Evolutionary conservation across 352 stramenopile genomes (phyloP), one percentile per base, ranked within the genome.

Genomic region (Globisporangium canariense): DNA sequence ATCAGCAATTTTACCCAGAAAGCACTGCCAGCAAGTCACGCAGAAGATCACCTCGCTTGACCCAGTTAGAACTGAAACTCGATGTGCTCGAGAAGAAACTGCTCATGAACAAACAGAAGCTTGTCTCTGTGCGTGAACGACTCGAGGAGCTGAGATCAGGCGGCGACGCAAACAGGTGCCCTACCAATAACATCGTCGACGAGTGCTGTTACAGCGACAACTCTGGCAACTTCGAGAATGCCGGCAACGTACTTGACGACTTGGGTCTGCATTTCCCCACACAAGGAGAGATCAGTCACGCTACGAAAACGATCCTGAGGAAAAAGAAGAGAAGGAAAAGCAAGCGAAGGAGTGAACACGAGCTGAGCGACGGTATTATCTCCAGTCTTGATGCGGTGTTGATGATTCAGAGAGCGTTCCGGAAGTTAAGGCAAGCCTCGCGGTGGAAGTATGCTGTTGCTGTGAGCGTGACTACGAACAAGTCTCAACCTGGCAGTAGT

Each of bases 71-170:
- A 22, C 5, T 30, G 32, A 58, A 58, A n/a, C 16, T 58, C 13
- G n/a, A 11, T 20, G 18, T 32, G 9, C 52, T 58, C 13, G 52
- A 58, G 52, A 58, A 58, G 52, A 58, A 45, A 5, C n/a, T 45
- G 7, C 30, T 16, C 8, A 45, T 58, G 32, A 46, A 58, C 32
- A 58, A 45, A 14, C 32, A 25, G 20, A 58, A 58, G 11, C 51
- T 58, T 32, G 10, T 58, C 51, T 58, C 51, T 5, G 51, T 58
- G 5, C 30, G 18, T 9, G 16, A 30, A 5, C 51, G 51, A 41
- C 30, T 58, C 16, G 30, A 28, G 6, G 51, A 58, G 30, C 18
- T 58, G 16, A 22, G 18, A 25, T 10, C 30, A 25, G 30, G 51
- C 18, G 18, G 20, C 20, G 18, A 11, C 16, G 28, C 28, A n/a